Evolutionary conservation across 2,329 filamentous ascomycete species (phyloP).

Genomic region (Penicillium griseofulvum): DNA sequence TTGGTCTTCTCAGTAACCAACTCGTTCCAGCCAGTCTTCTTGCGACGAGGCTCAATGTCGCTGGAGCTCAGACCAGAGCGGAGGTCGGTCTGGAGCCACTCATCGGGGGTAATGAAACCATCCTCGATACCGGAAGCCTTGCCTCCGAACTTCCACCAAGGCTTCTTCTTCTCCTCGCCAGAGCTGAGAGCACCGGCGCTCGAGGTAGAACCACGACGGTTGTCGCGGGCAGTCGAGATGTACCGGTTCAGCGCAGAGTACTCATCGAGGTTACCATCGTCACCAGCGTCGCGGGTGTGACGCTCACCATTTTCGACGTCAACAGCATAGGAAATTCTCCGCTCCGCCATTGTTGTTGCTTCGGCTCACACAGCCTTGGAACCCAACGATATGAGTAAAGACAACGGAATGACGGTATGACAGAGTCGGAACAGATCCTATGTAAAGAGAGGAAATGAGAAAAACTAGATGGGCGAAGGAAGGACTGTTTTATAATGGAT

Average conservation of each 20-base stretch:
- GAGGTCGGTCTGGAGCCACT: slow-evolving; percentile 68
- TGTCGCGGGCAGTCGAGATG: slow-evolving; percentile 65
- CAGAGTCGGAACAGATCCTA: slow-evolving; percentile 41
- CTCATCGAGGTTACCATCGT: slow-evolving; percentile 51
- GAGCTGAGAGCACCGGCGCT: slow-evolving; percentile 44
- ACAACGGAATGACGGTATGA: slow-evolving; percentile 38
- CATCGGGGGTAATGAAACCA: slow-evolving; percentile 56
- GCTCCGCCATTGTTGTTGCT: slow-evolving; percentile 44
- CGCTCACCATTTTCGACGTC: slow-evolving; percentile 44
- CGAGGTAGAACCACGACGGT: slow-evolving; percentile 50
- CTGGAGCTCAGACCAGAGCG: slow-evolving; percentile 57
- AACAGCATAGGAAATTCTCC: slow-evolving; percentile 46
- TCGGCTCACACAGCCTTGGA: slow-evolving; percentile 40
- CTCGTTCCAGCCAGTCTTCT: slow-evolving; percentile 68
- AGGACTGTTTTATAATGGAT: slow-evolving; percentile 36
- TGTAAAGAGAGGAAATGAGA: slow-evolving; percentile 22
- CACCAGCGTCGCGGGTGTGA: slow-evolving; percentile 29
- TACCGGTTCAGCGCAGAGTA: slow-evolving; percentile 66
- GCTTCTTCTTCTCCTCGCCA: slow-evolving; percentile 49
- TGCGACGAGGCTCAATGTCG: slow-evolving; percentile 64
- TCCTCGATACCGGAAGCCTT: slow-evolving; percentile 31
- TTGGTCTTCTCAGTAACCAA: slow-evolving; percentile 72
- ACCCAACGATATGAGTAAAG: slow-evolving; percentile 39
- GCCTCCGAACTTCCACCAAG: slow-evolving; percentile 59
- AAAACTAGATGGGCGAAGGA: slow-evolving; percentile 25